Evolutionary conservation across 2,329 filamentous ascomycete genomes (phyloP).

Genomic region (Colletotrichum musicola): DNA sequence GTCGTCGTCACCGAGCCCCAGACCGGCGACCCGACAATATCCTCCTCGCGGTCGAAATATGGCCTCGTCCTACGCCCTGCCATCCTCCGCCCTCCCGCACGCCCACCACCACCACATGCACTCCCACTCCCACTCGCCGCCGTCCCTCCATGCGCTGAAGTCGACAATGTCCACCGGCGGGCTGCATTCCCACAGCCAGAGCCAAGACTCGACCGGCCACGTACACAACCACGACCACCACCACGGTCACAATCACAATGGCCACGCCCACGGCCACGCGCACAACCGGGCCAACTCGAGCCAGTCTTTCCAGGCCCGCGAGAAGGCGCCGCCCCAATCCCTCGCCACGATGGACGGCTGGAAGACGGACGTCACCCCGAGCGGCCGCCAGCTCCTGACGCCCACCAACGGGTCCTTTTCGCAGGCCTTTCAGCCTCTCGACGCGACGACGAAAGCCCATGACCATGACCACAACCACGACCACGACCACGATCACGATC

Average conservation of each 20-base stretch:
- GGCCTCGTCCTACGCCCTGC: constrained; percentile 67
- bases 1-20: constrained; percentile 19
- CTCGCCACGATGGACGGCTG: constrained; percentile 54
- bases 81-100: constrained; percentile 63
- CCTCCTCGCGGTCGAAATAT: constrained; percentile 46
- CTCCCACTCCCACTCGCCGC: constrained; percentile 53
- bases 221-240: constrained; percentile 49
- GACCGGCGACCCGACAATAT: constrained; percentile 19
- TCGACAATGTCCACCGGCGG: constrained; percentile 45
- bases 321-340: constrained; percentile 49
- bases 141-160: constrained; percentile 55
- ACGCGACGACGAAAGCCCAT: constrained; percentile 34
- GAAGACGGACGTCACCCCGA: constrained; percentile 55
- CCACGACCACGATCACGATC: constrained; percentile 43
- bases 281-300: constrained; percentile 39
- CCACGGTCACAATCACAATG: constrained; percentile 40
- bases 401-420: constrained; percentile 41
- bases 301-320: constrained; percentile 41
- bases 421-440: constrained; percentile 33
- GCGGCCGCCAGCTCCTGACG: constrained; percentile 55
- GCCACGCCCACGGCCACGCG: constrained; percentile 46
- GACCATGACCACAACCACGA: constrained; percentile 43
- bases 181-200: constrained; percentile 46
- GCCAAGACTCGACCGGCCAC: constrained; percentile 44
- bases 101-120: constrained; percentile 59